These are phyloP conservation scores for Pyrenula aspistea DNA, from an alignment of 495 filamentous ascomycete species.

Conservation along the genomic window DNA sequence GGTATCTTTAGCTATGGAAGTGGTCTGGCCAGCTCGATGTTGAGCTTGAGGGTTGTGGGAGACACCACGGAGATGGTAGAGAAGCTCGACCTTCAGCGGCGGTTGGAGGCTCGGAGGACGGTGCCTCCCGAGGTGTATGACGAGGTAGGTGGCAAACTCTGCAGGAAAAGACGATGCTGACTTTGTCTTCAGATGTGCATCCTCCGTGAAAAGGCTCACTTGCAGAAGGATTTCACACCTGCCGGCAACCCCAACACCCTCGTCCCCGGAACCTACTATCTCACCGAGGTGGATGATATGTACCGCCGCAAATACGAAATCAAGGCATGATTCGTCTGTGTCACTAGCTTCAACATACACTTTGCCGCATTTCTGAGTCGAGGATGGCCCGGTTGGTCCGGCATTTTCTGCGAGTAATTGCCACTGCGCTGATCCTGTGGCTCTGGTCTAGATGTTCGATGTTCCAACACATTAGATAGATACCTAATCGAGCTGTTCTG, in stretches of 20 bases:
- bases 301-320: slow-evolving; percentile 81
- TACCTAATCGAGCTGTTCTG: background rate
- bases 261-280: slow-evolving; percentile 74
- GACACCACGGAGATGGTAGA: slow-evolving; percentile 63
- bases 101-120: slow-evolving; percentile 55
- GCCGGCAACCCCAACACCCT: slow-evolving; percentile 66
- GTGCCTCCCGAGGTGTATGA: slow-evolving; percentile 82
- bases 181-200: slow-evolving; percentile 64
- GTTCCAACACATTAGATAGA: background rate
- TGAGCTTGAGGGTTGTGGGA: slow-evolving; percentile 74
- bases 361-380: background rate
- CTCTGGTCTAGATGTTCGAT: background rate
- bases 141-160: slow-evolving; percentile 39
- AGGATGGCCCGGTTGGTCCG: no score
- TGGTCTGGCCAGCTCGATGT: slow-evolving; percentile 80
- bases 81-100: slow-evolving; percentile 68
- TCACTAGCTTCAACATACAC: no score
- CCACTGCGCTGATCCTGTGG: background rate
- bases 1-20: slow-evolving; percentile 93
- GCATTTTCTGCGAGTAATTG: background rate
- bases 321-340: slow-evolving; percentile 87
- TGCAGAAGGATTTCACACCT: slow-evolving; percentile 83
- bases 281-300: slow-evolving; percentile 84
- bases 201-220: slow-evolving; percentile 84
- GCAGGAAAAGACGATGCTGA: background rate